Conservation (phyloP, 2,329 filamentous ascomycete genomes). For the Aureobasidium uvarum region DNA sequence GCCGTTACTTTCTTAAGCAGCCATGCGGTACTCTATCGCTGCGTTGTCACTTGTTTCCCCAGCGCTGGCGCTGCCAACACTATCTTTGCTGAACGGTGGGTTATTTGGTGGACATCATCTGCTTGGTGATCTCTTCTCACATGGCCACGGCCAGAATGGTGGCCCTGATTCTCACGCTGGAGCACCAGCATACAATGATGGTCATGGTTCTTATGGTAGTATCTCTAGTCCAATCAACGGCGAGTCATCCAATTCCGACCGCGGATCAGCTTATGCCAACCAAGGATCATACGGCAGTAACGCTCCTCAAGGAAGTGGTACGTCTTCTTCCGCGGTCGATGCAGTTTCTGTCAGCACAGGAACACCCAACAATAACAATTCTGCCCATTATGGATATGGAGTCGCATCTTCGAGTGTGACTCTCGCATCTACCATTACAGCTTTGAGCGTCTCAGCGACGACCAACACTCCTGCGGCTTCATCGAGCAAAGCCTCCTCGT, state of each 20-base stretch:
- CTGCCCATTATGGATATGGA: background rate
- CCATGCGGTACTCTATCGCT: conserved; percentile 7
- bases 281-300: background rate
- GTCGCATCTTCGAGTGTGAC: background rate
- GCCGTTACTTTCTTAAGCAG: background rate
- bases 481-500: background rate
- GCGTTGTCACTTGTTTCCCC: conserved; percentile 11
- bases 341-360: background rate
- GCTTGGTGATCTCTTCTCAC: conserved; percentile 10
- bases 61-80: conserved; percentile 14
- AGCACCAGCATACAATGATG: background rate
- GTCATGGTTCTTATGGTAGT: background rate
- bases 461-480: background rate
- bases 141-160: background rate
- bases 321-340: conserved; percentile 2
- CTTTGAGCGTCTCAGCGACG: background rate
- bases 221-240: background rate
- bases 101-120: conserved; percentile 3
- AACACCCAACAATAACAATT: background rate
- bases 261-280: background rate
- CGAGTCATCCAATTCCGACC: background rate
- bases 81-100: background rate
- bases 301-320: background rate
- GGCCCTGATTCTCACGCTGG: background rate
- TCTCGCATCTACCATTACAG: background rate